Base-by-base conservation (phyloP, 305 asterid species). In the Solanum hybrid region DNA sequence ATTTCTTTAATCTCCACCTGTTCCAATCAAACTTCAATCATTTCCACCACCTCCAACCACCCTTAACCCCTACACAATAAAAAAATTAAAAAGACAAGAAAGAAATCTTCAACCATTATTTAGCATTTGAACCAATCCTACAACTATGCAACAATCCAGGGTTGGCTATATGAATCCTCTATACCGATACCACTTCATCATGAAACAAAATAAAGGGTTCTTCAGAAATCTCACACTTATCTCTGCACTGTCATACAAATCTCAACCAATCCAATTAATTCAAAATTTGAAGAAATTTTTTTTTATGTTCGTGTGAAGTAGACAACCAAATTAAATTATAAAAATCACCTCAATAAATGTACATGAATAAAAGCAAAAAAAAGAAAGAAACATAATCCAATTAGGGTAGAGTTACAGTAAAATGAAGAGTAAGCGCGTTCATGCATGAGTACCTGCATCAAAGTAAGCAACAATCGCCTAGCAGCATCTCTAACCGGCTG, bases 401-500 rank as follows among this genome's bases (percentile, higher is more conserved):
- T 51, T 45, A 51, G 40, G 72, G 31, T 17, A 82, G 38, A 45
- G 40, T 82, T 51, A 19, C 27, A 27, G 17, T 82, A 82, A 82
- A 45, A 27, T 10, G 19, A 37, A 89, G 90, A 79, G 73, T 69
- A 78, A 36, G 34, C 10, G 81, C 22, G 60, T 71, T 89, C 37
- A 89, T 86, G 91, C 87, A 78, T 27, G 69, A 38, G 64, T 93
- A 97, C 99, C 98, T 96, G 98, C 99, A 97, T 97, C 77, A 96
- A 96, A 79, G 99, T 97, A 90, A 96, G 98, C 92, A 97, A 84
- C 64, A 97, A 90, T 91, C 98, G 93, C 42, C 99, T 92, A 10
- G 98, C 97, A 24, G 99, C 98, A 89, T 97, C 98, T 89, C 99
- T 91, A 60, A 97, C 99, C 5, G 99, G 99, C 90, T 96, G 99